These are phyloP conservation scores for Aspergillus nanangensis DNA, from an alignment of 495 filamentous ascomycete genomes.

Conservation along the genomic window DNA sequence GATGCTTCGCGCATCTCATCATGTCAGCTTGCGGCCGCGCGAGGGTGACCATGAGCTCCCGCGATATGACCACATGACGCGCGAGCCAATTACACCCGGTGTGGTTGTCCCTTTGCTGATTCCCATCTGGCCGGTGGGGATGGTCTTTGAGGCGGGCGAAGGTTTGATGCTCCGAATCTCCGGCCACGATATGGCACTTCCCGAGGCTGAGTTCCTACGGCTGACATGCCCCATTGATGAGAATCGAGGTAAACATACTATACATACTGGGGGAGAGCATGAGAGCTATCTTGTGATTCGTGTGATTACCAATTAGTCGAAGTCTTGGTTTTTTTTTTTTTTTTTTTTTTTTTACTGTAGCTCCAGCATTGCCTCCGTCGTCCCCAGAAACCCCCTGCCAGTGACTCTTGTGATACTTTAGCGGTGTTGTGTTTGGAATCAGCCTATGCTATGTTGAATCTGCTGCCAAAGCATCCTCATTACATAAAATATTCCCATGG, in stretches of 20 bases:
- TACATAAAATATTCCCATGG: too few species aligned
- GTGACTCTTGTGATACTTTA: too few species aligned
- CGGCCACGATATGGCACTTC: constrained; percentile 16
- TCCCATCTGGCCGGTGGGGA: constrained; percentile 16
- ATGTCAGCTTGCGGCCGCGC: neutral
- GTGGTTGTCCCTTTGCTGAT: constrained; percentile 8
- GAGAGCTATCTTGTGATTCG: constrained; percentile 9
- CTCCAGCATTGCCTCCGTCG: too few species aligned
- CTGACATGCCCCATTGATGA: constrained; percentile 8
- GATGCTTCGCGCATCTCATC: constrained; percentile 14
- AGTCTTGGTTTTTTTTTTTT: too few species aligned
- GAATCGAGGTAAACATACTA: constrained; percentile 10
- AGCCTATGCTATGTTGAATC: too few species aligned
- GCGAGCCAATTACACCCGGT: constrained; percentile 4
- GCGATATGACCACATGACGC: constrained; percentile 3
- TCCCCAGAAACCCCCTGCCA: too few species aligned
- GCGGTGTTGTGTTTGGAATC: too few species aligned
- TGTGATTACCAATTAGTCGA: constrained; percentile 1
- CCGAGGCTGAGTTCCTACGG: constrained; percentile 10
- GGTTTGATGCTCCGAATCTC: constrained; percentile 12
- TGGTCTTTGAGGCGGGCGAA: constrained; percentile 18
- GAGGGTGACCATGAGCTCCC: constrained; percentile 2
- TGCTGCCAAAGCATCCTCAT: too few species aligned
- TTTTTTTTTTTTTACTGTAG: too few species aligned
- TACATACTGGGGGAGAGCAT: constrained; percentile 12